Conservation (phyloP, 2,329 filamentous ascomycete species). For the Claviceps monticola region DNA sequence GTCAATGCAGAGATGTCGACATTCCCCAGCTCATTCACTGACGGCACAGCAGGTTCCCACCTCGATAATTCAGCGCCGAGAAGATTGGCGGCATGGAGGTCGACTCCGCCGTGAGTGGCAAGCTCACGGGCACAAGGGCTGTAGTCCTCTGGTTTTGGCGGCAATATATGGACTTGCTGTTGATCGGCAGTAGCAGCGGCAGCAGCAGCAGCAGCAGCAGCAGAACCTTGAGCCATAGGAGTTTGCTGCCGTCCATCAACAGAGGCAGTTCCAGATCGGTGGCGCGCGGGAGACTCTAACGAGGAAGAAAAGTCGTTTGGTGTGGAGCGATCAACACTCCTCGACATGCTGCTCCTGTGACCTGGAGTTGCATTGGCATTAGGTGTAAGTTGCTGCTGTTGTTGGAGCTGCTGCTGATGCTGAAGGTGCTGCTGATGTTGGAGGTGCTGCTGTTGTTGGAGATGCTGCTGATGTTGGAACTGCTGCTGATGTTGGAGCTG, state of each 20-base stretch:
- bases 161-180: slow-evolving; percentile 23
- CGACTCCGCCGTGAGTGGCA: slow-evolving; percentile 57
- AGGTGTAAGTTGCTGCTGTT: slow-evolving; percentile 8
- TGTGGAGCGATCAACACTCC: slow-evolving; percentile 29
- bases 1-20: slow-evolving; percentile 86
- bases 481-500: neutral
- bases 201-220: slow-evolving; percentile 8
- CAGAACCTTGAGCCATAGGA: slow-evolving; percentile 8
- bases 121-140: slow-evolving; percentile 39
- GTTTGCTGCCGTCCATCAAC: slow-evolving; percentile 18
- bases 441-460: neutral
- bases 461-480: neutral
- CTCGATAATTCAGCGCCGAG: slow-evolving; percentile 53
- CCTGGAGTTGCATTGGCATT: slow-evolving; percentile 22
- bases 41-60: slow-evolving; percentile 61
- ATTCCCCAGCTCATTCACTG: slow-evolving; percentile 63
- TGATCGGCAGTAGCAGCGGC: slow-evolving; percentile 3
- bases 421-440: slow-evolving; percentile 6
- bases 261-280: slow-evolving; percentile 27
- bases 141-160: slow-evolving; percentile 37
- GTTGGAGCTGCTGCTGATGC: neutral
- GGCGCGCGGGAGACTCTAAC: slow-evolving; percentile 30
- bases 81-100: slow-evolving; percentile 48
- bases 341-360: slow-evolving; percentile 34
- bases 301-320: slow-evolving; percentile 24